Evolutionary conservation across 106 monocot species (phyloP).

Genomic region (Iris macrosiphon): DNA sequence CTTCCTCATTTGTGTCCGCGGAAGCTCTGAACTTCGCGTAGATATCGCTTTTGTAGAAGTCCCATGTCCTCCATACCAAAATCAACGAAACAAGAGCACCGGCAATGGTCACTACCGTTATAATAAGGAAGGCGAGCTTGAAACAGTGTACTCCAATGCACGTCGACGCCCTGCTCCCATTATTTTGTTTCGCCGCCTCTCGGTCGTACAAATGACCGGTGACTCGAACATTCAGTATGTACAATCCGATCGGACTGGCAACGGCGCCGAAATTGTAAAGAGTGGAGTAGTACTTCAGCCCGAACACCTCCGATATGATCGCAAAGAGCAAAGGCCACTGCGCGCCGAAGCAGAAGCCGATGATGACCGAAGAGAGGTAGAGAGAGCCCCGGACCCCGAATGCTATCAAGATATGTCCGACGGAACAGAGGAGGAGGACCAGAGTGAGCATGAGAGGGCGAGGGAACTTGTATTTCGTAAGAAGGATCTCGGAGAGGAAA

Average conservation of each 20-base stretch:
- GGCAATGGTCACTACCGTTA: conserved; percentile 36
- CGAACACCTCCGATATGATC: conserved; percentile 68
- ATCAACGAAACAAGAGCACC: conserved; percentile 36
- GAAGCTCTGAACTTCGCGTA: conserved; percentile 43
- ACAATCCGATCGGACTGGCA: conserved; percentile 51
- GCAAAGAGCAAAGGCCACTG: conserved; percentile 50
- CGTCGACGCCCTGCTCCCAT: no score
- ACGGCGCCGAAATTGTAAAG: conserved; percentile 49
- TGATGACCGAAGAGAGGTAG: conserved; percentile 52
- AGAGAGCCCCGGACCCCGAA: conserved; percentile 43
- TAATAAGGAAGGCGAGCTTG: conserved; percentile 44
- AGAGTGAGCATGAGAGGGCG: conserved; percentile 33
- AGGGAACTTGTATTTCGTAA: conserved; percentile 35
- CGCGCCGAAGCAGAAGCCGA: conserved; percentile 64
- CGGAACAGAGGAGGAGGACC: conserved; percentile 40
- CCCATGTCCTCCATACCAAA: conserved; percentile 47
- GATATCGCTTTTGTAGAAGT: conserved; percentile 53
- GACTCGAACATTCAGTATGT: conserved; percentile 53
- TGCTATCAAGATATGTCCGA: conserved; percentile 53
- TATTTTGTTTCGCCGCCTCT: conserved; percentile 32
- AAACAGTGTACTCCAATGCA: conserved; percentile 57
- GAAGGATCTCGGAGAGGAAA: conserved; percentile 49
- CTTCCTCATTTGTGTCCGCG: background rate
- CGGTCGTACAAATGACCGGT: conserved; percentile 52
- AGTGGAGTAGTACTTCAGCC: conserved; percentile 64